phyloP scores from a whole-genome alignment of 176 grass and related monocot species.

The Chloris gayana region DNA sequence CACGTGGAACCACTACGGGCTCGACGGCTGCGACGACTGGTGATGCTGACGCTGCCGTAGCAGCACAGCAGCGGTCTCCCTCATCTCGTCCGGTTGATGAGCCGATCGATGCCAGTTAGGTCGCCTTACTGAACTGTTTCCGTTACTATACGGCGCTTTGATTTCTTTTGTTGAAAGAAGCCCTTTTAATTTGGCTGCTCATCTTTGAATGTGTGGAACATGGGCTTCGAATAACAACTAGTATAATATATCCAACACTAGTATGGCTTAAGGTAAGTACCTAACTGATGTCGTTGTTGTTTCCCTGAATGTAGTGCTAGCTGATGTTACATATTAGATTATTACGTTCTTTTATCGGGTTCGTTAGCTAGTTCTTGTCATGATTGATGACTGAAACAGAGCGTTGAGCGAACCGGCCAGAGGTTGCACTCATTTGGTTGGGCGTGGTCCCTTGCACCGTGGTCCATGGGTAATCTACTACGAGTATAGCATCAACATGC shows the following conservation, averaged over 20 bases:
- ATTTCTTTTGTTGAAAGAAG: neutral
- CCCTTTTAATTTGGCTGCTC: neutral
- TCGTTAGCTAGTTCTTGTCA: slow-evolving; percentile 30
- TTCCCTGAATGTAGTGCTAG: neutral
- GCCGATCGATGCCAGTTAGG: neutral
- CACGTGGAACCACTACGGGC: slow-evolving; percentile 48
- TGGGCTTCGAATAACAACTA: neutral
- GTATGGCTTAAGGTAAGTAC: neutral
- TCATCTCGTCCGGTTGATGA: neutral
- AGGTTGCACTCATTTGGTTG: neutral
- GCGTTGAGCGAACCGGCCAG: neutral
- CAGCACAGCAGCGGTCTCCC: neutral
- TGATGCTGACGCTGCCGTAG: neutral
- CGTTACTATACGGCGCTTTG: neutral
- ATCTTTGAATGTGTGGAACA: too few species aligned
- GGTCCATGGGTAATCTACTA: neutral
- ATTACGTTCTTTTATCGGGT: neutral
- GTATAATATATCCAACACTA: too few species aligned
- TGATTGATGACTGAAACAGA: neutral
- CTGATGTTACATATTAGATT: neutral
- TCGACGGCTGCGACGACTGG: neutral
- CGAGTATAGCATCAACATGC: neutral
- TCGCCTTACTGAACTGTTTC: neutral
- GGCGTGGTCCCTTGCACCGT: neutral
- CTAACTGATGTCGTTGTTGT: neutral